Evolutionary conservation across 768 basidiomycete genomes (phyloP).

Genomic region (Lentinula sp.): DNA sequence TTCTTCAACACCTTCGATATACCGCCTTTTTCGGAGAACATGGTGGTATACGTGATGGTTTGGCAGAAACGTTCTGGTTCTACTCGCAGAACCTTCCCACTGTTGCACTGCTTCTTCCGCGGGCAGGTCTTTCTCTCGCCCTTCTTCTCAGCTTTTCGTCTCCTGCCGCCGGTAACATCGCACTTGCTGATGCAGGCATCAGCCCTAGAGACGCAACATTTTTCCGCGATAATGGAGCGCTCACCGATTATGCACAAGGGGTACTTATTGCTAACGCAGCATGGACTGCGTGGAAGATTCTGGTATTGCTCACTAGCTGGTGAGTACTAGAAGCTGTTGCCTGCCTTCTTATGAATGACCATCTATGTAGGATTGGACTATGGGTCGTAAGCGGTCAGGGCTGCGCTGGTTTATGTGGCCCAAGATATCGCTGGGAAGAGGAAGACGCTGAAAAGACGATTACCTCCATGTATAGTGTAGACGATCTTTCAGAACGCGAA

Average conservation of each 20-base stretch:
- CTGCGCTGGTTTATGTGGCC: slow-evolving; percentile 80
- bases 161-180: slow-evolving; percentile 39
- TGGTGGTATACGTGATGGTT: slow-evolving; percentile 43
- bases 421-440: slow-evolving; percentile 82
- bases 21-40: slow-evolving; percentile 56
- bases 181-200: slow-evolving; percentile 41
- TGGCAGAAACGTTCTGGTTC: slow-evolving; percentile 82
- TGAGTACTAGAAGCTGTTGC: slow-evolving; percentile 24
- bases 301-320: slow-evolving; percentile 70
- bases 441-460: slow-evolving; percentile 56
- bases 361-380: slow-evolving; percentile 54
- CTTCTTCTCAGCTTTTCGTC: slow-evolving; percentile 62
- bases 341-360: background rate
- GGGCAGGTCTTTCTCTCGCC: slow-evolving; percentile 71
- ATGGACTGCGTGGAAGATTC: slow-evolving; percentile 72
- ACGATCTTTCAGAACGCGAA: slow-evolving; percentile 39
- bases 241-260: slow-evolving; percentile 75
- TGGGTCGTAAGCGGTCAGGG: slow-evolving; percentile 75
- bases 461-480: slow-evolving; percentile 38
- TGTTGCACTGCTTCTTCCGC: slow-evolving; percentile 74
- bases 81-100: slow-evolving; percentile 85
- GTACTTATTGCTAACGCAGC: slow-evolving; percentile 74
- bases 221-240: slow-evolving; percentile 62
- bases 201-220: slow-evolving; percentile 64
- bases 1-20: slow-evolving; percentile 72